These are phyloP conservation scores for Debaryomycetaceae sp. DNA, from an alignment of 1,139 yeast genomes.

Conservation along the genomic window DNA sequence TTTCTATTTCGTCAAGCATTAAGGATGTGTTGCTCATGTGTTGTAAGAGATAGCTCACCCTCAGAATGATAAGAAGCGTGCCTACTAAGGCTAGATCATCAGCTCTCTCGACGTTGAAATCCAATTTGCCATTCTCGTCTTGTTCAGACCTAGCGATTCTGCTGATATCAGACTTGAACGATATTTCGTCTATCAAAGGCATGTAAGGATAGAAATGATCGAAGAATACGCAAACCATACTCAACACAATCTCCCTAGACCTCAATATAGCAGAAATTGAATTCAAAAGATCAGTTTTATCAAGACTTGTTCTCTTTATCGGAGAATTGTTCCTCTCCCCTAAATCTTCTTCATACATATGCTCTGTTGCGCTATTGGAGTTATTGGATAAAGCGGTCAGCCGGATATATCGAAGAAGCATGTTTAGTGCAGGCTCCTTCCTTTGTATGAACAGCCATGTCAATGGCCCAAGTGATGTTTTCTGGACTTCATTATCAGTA, in stretches of 20 bases:
- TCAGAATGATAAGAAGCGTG: slow-evolving; percentile 20
- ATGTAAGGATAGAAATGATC: slow-evolving; percentile 38
- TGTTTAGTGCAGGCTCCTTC: slow-evolving; percentile 4
- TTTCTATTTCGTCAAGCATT: slow-evolving; percentile 23
- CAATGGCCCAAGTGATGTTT: background rate
- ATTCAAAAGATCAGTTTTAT: background rate
- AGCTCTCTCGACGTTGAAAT: slow-evolving; percentile 15
- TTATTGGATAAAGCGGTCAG: background rate
- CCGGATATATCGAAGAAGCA: background rate
- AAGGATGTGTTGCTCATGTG: slow-evolving; percentile 19
- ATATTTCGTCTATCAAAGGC: slow-evolving; percentile 45
- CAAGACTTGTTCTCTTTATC: background rate
- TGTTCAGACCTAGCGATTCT: background rate
- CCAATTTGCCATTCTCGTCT: slow-evolving; percentile 1
- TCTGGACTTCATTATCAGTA: background rate
- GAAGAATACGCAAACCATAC: slow-evolving; percentile 37
- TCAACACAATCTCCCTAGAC: background rate
- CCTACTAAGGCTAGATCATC: slow-evolving; percentile 26
- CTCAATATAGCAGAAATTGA: background rate
- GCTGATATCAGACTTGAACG: slow-evolving; percentile 5
- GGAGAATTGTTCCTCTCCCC: background rate
- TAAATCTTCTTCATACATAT: background rate
- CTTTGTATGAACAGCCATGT: slow-evolving; percentile 3
- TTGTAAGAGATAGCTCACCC: slow-evolving; percentile 24
- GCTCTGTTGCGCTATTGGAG: background rate